Evolutionary conservation across 139 green algal genomes (phyloP).

Genomic region (Micractinium sp.): DNA sequence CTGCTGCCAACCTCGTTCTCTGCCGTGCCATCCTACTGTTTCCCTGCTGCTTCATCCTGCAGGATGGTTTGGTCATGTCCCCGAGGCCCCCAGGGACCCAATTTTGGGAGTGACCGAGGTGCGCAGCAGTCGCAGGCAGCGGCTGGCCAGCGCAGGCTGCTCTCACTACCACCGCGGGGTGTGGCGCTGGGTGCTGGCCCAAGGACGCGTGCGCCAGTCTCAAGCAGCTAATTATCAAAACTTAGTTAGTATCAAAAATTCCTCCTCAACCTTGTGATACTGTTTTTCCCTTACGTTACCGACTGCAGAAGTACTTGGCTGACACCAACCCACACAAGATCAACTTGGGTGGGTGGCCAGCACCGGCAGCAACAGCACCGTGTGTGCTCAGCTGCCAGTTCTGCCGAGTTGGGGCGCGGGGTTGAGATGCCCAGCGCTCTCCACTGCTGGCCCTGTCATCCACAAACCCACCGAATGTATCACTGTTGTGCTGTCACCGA

Average conservation of each 20-base stretch:
- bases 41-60: background rate
- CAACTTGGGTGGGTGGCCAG: conserved; percentile 81
- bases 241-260: no score
- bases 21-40: background rate
- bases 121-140: background rate
- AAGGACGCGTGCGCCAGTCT: no score
- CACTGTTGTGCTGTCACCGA: no score
- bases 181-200: no score
- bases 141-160: background rate
- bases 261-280: background rate
- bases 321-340: conserved; percentile 86
- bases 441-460: no score
- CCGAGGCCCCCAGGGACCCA: conserved; percentile 62
- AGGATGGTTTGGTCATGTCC: conserved; percentile 57
- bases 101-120: conserved; percentile 69
- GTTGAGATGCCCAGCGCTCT: no score
- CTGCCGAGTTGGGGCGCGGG: background rate
- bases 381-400: background rate
- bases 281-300: conserved; percentile 45
- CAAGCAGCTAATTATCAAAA: no score
- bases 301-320: conserved; percentile 68
- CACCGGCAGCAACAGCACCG: background rate
- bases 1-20: background rate
- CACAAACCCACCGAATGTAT: no score
- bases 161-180: no score